Evolutionary conservation across 75 land plant genomes (phyloP).

Genomic region (Ceratopteris richardii): DNA sequence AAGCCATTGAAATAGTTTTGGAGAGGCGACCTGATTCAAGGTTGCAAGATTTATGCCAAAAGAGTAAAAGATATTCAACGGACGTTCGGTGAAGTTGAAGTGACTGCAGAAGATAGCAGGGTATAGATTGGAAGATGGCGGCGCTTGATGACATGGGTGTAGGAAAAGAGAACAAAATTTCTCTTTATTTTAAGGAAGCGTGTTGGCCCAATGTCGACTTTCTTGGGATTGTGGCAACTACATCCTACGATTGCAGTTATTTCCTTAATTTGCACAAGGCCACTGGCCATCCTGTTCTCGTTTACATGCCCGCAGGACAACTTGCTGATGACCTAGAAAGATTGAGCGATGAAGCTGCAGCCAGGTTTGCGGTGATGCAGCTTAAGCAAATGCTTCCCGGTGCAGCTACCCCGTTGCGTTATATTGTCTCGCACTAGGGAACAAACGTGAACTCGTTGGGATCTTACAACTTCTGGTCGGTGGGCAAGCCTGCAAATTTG

Average conservation of each 20-base stretch:
- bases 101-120: too few species aligned
- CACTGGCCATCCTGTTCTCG: too few species aligned
- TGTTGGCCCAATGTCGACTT: slow-evolving; percentile 91
- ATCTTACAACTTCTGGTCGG: slow-evolving; percentile 49
- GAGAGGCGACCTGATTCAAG: too few species aligned
- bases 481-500: slow-evolving; percentile 48
- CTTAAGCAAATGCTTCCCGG: slow-evolving; percentile 62
- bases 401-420: slow-evolving; percentile 56
- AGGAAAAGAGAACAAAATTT: slow-evolving; percentile 77
- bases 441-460: slow-evolving; percentile 61
- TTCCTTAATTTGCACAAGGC: too few species aligned
- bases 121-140: too few species aligned
- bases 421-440: too few species aligned
- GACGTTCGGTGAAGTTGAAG: too few species aligned
- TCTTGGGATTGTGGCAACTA: slow-evolving; percentile 61
- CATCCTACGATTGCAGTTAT: slow-evolving; percentile 63
- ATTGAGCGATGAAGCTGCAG: slow-evolving; percentile 66
- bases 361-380: slow-evolving; percentile 52
- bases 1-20: too few species aligned
- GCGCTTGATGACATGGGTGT: too few species aligned
- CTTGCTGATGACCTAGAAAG: slow-evolving; percentile 73
- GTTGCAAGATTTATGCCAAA: too few species aligned
- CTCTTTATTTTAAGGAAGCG: slow-evolving; percentile 47
- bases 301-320: slow-evolving; percentile 80
- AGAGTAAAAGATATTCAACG: too few species aligned